Base-by-base conservation (phyloP, 768 basidiomycete species). In the Dendrothele bispora region DNA sequence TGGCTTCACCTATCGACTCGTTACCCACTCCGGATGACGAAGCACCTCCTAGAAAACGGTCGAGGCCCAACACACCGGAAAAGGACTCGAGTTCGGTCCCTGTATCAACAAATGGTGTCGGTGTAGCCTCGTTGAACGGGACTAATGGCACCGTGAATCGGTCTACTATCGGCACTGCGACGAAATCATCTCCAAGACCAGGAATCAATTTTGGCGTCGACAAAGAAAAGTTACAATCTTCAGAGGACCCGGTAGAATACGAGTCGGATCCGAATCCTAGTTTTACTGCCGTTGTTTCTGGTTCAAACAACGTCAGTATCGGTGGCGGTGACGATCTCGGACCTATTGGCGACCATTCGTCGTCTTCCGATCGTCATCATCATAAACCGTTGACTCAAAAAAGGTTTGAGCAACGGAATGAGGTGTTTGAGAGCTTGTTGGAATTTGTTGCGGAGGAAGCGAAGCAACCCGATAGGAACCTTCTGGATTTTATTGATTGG, bases 401-500 rank as follows among this genome's bases (percentile, higher is more conserved):
- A 29, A 68, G 78, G 53, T 89, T 82, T 62, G 67, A 66, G 30
- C 83, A 86, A 65, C 74, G 89, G 29, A 85, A 77, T 43, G 78
- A 81, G 52, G 77, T 87, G 49, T 91, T 91, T 59, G 84, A 90
- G 60, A 61, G 62, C 27, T 53, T 92, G 49, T 64, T 91, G 71
- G 72, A 64, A 52, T 87, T 84, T 61, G 73, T 91, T 11, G 71
- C 74, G 24, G 75, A 78, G 43, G 71, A 74, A 20, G 80, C 79
- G 50, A 91, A 84, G 64, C 79, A 91, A 62, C 89, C 88, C 2
- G 63, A 65, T 3, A 77, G 77, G 46, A 79, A 79, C 54, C 64
- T 91, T 59, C 59, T 86, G 61, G 80, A 87, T 56, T 62, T 87
- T 56, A 71, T 90, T 28, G 78, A 83, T 50, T 63, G 66, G n/a